phyloP scores from a whole-genome alignment of 441 rosid species.

The Euphorbia schlechtendalii region DNA sequence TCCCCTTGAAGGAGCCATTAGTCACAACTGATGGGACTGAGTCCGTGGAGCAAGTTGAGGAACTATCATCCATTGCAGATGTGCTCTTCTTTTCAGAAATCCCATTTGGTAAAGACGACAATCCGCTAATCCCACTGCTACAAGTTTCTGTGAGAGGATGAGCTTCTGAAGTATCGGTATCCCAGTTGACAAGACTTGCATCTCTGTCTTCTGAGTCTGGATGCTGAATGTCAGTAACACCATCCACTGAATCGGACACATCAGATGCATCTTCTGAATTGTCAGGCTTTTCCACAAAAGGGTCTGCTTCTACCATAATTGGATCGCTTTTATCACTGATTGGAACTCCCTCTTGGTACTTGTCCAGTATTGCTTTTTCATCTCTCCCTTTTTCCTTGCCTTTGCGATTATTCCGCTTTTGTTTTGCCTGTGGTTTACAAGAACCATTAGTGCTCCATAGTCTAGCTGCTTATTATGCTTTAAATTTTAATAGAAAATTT shows the following conservation, averaged over 20 bases:
- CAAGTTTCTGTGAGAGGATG: constrained; percentile 50
- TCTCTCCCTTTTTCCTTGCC: constrained; percentile 75
- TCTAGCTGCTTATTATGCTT: background rate
- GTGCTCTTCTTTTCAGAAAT: constrained; percentile 50
- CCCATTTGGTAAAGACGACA: constrained; percentile 57
- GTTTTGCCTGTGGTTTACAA: constrained; percentile 55
- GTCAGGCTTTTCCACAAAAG: constrained; percentile 54
- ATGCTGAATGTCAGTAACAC: constrained; percentile 49
- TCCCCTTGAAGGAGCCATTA: constrained; percentile 63
- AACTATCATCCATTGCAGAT: constrained; percentile 76
- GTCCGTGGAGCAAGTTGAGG: constrained; percentile 96
- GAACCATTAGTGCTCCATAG: constrained; percentile 8
- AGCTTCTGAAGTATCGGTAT: constrained; percentile 70
- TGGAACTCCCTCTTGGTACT: constrained; percentile 34
- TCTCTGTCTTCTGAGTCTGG: constrained; percentile 78
- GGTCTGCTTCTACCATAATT: constrained; percentile 33
- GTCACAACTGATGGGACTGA: constrained; percentile 66
- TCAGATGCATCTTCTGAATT: constrained; percentile 61
- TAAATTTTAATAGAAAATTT: no score
- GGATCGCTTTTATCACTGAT: constrained; percentile 38
- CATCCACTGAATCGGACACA: constrained; percentile 66
- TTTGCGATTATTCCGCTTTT: constrained; percentile 76
- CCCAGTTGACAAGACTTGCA: constrained; percentile 71
- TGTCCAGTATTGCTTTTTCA: constrained; percentile 40
- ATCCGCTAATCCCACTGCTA: constrained; percentile 46